Percentiles rank a stretch among this genome's conserved stretches.
Evolutionary conservation across 257 asterid species (phyloP).

Genomic region (Fraxinus quadrangulata): DNA sequence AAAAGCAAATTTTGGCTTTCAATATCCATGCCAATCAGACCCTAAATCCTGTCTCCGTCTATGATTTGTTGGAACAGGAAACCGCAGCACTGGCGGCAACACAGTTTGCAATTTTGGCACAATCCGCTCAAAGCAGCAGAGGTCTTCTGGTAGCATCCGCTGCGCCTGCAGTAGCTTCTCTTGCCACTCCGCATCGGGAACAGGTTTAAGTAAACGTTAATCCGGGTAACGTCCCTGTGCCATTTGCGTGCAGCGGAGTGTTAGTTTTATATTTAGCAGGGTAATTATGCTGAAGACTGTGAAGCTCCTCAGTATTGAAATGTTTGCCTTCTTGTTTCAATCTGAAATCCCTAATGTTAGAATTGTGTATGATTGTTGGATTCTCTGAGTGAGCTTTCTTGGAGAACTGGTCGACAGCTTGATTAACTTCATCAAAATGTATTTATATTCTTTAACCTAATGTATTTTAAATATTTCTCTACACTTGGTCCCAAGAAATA

Average conservation of each 20-base stretch:
- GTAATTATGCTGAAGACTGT: not conserved
- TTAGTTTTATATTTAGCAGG: no score
- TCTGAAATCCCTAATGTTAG: constrained; percentile 3
- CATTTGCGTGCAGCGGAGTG: not conserved
- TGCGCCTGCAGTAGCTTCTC: constrained; percentile 22
- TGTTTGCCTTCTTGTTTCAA: no score
- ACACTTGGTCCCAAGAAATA: no score
- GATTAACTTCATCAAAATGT: not conserved
- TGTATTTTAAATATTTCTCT: not conserved
- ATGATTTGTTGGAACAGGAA: constrained; percentile 38
- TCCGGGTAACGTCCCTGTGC: not conserved
- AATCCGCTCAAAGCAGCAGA: constrained; percentile 44
- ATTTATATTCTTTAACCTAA: not conserved
- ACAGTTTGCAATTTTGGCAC: constrained; percentile 51
- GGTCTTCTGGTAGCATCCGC: constrained; percentile 42
- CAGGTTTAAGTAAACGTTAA: not conserved
- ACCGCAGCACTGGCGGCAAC: constrained; percentile 54
- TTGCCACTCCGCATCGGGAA: not conserved
- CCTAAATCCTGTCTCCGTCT: not conserved
- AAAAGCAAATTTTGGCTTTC: no score
- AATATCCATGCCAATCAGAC: no score
- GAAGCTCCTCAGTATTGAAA: not conserved
- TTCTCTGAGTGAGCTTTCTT: not conserved
- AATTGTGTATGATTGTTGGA: constrained; percentile 25
- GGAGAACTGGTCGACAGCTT: not conserved